Percentiles rank a stretch among this genome's conserved stretches.
Conservation (phyloP, 1,139 yeast species). For the Zygotorulaspora mrakii region DNA sequence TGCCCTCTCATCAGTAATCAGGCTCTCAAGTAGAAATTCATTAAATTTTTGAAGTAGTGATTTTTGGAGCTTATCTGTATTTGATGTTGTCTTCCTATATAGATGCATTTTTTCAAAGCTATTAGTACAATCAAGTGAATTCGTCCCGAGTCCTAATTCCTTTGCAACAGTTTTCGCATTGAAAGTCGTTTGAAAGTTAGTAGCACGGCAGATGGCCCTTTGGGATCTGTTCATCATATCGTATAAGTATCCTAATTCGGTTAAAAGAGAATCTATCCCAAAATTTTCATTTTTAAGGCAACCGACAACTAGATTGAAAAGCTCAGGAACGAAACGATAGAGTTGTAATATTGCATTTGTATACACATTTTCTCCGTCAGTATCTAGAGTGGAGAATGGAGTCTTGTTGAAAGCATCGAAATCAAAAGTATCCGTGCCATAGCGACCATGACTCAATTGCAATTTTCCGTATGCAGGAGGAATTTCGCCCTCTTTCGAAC, state of each 20-base stretch:
- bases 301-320: constrained; percentile 61
- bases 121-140: constrained; percentile 42
- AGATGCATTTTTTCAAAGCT: constrained; percentile 11
- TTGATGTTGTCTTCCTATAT: constrained; percentile 9
- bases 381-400: constrained; percentile 77
- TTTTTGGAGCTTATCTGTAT: constrained; percentile 16
- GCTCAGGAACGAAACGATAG: constrained; percentile 70
- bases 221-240: constrained; percentile 86
- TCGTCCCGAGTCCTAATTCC: constrained; percentile 50
- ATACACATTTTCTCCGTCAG: constrained; percentile 77
- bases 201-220: constrained; percentile 45
- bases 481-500: constrained; percentile 37
- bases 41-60: constrained; percentile 30
- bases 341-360: constrained; percentile 77
- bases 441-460: constrained; percentile 78
- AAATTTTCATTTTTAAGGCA: constrained; percentile 58
- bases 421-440: constrained; percentile 94
- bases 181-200: constrained; percentile 54
- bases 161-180: constrained; percentile 47
- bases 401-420: constrained; percentile 80
- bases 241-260: constrained; percentile 82
- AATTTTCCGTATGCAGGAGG: constrained; percentile 76
- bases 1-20: constrained; percentile 32
- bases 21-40: constrained; percentile 25
- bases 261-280: constrained; percentile 50